Percentiles rank a stretch among this genome's conserved stretches.
phyloP scores from a whole-genome alignment of 441 rosid genomes.

The Cnidoscolus chayamansa region DNA sequence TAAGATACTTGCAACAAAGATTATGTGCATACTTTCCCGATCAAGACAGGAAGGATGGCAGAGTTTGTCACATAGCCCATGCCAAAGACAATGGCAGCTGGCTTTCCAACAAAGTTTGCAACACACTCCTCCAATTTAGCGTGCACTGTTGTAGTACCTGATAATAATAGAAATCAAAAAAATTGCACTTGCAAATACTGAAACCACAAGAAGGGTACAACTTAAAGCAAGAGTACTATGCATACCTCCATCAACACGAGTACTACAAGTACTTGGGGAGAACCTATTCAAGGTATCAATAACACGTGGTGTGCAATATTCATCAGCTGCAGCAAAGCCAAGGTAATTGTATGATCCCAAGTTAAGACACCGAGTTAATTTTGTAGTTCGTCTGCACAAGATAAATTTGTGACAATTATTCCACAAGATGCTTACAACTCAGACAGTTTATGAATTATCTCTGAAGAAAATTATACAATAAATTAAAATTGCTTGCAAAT shows the following conservation, averaged over 20 bases:
- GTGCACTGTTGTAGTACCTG: conserved; percentile 62
- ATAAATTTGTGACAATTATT: conserved; percentile 8
- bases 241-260: conserved; percentile 71
- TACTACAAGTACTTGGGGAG: conserved; percentile 76
- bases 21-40: conserved; percentile 38
- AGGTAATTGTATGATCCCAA: conserved; percentile 91
- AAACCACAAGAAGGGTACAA: neutral
- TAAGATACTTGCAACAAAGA: neutral
- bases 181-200: neutral
- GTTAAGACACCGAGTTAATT: conserved; percentile 63
- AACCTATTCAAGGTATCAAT: conserved; percentile 62
- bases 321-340: conserved; percentile 49
- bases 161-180: neutral
- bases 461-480: neutral
- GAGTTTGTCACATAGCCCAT: conserved; percentile 90
- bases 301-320: conserved; percentile 50
- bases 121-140: conserved; percentile 68
- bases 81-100: conserved; percentile 76
- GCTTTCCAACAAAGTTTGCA: conserved; percentile 72
- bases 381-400: conserved; percentile 56
- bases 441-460: neutral
- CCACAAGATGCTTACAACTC: neutral
- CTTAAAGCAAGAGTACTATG: neutral
- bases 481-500: neutral
- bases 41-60: conserved; percentile 69